Base-by-base conservation (phyloP, 2,329 filamentous ascomycete species). In the Pseudogymnoascus sp. region DNA sequence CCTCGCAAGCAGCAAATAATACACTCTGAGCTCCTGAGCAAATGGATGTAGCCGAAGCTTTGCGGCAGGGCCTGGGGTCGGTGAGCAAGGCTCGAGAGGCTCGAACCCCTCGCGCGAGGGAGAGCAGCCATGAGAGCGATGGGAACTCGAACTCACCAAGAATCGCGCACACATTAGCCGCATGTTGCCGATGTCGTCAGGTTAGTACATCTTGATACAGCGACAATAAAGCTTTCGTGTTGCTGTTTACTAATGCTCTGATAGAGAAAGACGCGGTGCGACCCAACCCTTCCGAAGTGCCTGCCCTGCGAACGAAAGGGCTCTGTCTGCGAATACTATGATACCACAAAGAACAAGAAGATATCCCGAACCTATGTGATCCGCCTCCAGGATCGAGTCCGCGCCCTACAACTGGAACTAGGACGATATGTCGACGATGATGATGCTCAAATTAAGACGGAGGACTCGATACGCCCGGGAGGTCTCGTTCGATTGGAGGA, bases 181-280 rank as follows among this genome's bases (percentile, higher is more conserved):
- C 90, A 21, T 93, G 90, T 73, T 91, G 88, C 73, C 85, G 90
- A 67, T 93, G 90, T 76, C 85, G 90, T 74, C 88, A 90, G 81
- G 90, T 91, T 78, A 74, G 81, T 76, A 69, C 25, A 34, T 2
- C 51, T 36, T 57, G 51, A 57, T 34, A 57, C 10, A 57, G 51
- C 51, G 51, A 57, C 6, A 34, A 7, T n/a, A 14, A 11, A 10
- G 14, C 3, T 19, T 57, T 63, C 25, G 57, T 16, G 62, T 65
- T 61, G 43, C 51, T 16, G 60, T 67, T 67, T 64, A 68, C 36
- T 60, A 57, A n/a, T 39, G 34, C 60, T 23, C 45, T 60, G 36
- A 41, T 57, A 96, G 93, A 88, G 93, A 72, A 99, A 99, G 81
- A 98, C 93, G 39, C 84, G 92, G 80, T 99, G 95, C 80, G 95